Percentiles rank a stretch among this genome's conserved stretches.
phyloP scores from a whole-genome alignment of 495 filamentous ascomycete species.

The Collariella sp. region DNA sequence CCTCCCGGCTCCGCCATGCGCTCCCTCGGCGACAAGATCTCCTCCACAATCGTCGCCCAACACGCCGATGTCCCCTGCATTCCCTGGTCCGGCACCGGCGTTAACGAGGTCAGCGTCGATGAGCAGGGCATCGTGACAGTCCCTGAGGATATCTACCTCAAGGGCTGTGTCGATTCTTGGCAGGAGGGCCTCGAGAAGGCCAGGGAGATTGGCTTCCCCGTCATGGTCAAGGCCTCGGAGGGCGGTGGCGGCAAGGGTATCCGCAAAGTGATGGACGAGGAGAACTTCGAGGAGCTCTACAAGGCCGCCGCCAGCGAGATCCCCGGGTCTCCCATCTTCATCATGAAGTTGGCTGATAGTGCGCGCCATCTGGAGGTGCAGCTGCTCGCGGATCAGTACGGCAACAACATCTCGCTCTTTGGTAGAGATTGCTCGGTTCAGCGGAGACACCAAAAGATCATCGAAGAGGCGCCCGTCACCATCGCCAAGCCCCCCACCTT shows the following conservation, averaged over 20 bases:
- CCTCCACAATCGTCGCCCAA: constrained; percentile 97
- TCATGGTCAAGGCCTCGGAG: constrained; percentile 99
- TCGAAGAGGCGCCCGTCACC: constrained; percentile 96
- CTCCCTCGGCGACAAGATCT: constrained; percentile 98
- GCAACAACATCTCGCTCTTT: constrained; percentile 98
- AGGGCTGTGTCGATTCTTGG: constrained; percentile 81
- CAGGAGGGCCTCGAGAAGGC: constrained; percentile 85
- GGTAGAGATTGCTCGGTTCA: constrained; percentile 99
- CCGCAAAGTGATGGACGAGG: constrained; percentile 82
- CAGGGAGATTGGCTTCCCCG: constrained; percentile 86
- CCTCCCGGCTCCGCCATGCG: constrained; percentile 97
- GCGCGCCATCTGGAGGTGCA: constrained; percentile 97
- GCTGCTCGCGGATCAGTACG: constrained; percentile 95
- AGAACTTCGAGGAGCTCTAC: constrained; percentile 76
- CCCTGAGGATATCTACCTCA: constrained; percentile 72
- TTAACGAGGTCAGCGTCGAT: constrained; percentile 71
- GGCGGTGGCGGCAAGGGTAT: constrained; percentile 99
- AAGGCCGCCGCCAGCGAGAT: constrained; percentile 95
- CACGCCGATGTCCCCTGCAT: constrained; percentile 97
- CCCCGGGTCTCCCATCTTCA: constrained; percentile 98
- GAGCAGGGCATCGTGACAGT: constrained; percentile 86
- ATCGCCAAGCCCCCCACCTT: constrained; percentile 86
- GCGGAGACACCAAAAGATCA: constrained; percentile 98
- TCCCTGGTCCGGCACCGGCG: constrained; percentile 93
- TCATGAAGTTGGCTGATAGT: constrained; percentile 98